Evolutionary conservation across 2,329 filamentous ascomycete species (phyloP), one percentile per base, ranked within the genome.

Genomic region (Colletotrichum sidae): DNA sequence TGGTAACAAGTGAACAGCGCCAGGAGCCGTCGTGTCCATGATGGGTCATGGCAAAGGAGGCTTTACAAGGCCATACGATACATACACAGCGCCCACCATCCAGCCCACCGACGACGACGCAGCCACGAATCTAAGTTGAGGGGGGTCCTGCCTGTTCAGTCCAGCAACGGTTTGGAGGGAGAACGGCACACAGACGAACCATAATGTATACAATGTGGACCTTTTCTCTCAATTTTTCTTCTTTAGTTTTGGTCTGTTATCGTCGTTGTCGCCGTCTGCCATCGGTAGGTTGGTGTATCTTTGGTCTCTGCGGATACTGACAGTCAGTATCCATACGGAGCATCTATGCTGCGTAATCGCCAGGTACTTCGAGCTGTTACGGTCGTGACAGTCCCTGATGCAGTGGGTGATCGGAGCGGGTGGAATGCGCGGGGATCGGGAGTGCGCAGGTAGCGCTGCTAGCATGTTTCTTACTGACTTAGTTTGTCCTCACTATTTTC

Each of bases 391-490:
- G 25, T 25, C 46, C 13, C 41, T 56, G 41, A 55, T 38, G 61
- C 25, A 62, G 53, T 41, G 56, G 62, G 15, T 46, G 58, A 65
- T 65, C 58, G 62, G 62, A 61, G 53, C 58, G 58, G 58, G 52
- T 65, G 62, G 62, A 62, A 65, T 62, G 58, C 62, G 62, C 62
- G 62, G 62, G 62, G 62, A 65, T 65, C 62, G 46, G 62, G 17
- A 51, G 25, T 37, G 57, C 34, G 56, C 51, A n/a, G 56, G 54
- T 47, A 34, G 39, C 15, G 46, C 51, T n/a, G 56, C 54, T 47
- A 34, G 46, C 15, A 53, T 54, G 49, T 41, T 52, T 46, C 46
- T 42, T 25, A 35, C 25, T 60, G 45, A 38, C 39, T 44, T 55
- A 12, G 8, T 37, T 46, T 38, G 51, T 38, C 12, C 57, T 49